These are phyloP conservation scores for Wickerhamiella infanticola DNA, from an alignment of 1,139 yeast species.

Conservation along the genomic window DNA sequence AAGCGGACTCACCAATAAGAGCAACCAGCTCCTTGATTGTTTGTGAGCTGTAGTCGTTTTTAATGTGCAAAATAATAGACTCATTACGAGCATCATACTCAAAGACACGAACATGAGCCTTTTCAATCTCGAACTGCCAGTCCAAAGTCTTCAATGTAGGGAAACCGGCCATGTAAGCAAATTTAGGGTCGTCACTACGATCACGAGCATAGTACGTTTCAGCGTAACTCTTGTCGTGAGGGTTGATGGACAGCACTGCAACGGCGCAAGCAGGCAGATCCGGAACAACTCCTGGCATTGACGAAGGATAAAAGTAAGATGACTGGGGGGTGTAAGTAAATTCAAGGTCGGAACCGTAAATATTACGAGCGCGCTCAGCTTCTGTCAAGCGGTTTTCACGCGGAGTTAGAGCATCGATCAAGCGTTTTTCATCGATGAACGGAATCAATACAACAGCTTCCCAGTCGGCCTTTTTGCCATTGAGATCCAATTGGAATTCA, in stretches of 20 bases:
- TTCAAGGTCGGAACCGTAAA: constrained; percentile 51
- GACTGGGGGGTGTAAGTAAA: constrained; percentile 69
- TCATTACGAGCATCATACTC: constrained; percentile 76
- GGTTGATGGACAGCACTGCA: constrained; percentile 38
- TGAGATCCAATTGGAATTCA: constrained; percentile 76
- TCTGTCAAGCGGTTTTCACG: constrained; percentile 41
- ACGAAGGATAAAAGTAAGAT: constrained; percentile 53
- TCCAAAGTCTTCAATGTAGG: constrained; percentile 67
- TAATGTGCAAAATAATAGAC: constrained; percentile 52
- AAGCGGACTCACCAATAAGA: constrained; percentile 44
- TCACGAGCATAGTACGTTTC: constrained; percentile 41
- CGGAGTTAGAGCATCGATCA: constrained; percentile 58
- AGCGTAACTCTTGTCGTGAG: constrained; percentile 34
- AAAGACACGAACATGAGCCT: constrained; percentile 60
- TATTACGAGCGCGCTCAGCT: constrained; percentile 59
- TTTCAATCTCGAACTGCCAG: constrained; percentile 36
- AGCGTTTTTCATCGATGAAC: constrained; percentile 73
- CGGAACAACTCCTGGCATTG: constrained; percentile 61
- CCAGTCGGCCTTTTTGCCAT: constrained; percentile 95
- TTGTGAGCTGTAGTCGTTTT: constrained; percentile 36
- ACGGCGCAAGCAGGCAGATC: constrained; percentile 72
- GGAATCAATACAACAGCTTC: constrained; percentile 94
- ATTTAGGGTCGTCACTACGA: constrained; percentile 55
- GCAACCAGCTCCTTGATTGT: constrained; percentile 40
- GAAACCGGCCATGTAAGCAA: constrained; percentile 37